Evolutionary conservation across 1,284 basidiomycete genomes (phyloP), one percentile per base, ranked within the genome.

Genomic region (Ceratobasidium sp.): DNA sequence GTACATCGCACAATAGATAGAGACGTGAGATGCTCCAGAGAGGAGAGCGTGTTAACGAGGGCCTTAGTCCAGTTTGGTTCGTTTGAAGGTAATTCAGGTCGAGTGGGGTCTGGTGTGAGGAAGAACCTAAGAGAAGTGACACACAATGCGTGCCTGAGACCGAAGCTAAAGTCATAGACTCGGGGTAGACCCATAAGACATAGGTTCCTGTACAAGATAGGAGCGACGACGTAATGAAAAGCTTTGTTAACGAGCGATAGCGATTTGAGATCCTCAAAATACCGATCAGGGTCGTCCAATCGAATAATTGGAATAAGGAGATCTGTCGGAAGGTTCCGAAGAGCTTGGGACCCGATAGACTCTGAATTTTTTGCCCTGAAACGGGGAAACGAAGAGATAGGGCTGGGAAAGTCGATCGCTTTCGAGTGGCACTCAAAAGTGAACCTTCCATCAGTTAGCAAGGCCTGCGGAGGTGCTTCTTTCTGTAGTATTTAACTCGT

Each of bases 71-170:
- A 74, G 13, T 48, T 28, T 17, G 44, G 23, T 26, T 54, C 40
- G 26, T 42, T 17, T 28, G 71, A 61, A 3, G 28, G 20, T 61
- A 59, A 74, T 48, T 40, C 48, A 28, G 28, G 46, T 40, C 44
- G 46, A 20, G 23, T 40, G 13, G 71, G 71, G n/a, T 74, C 71
- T 15, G 71, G 71, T 12, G 71, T 74, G 23, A 74, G 17, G 33
- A 74, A 74, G 59, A 74, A 64, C 17, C 65, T 40, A 26, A 74
- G 56, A n/a, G 71, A 74, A n/a, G 54, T n/a, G 28, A 74, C 33
- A 26, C 59, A 74, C 5, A 50, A 10, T 5, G 71, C 59, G 48
- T 64, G 71, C 38, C 71, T 33, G 10, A 52, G 28, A 40, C 61
- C 42, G 12, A 38, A 40, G 26, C 59, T 64, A 26, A 74, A 74